Conservation (phyloP, 768 basidiomycete species). For the Mycena indigotica region DNA sequence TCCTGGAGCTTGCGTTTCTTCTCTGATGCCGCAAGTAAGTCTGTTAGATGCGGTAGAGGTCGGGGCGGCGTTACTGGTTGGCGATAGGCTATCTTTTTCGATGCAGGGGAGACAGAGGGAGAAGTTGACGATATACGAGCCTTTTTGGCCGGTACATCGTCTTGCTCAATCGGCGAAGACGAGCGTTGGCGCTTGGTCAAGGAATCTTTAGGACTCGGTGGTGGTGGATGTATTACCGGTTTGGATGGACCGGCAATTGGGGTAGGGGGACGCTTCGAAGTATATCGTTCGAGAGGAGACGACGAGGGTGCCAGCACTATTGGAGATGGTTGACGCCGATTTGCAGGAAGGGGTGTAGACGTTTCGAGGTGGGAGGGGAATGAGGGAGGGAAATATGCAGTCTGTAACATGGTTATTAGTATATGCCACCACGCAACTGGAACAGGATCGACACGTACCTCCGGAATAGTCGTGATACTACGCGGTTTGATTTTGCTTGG, state of each 20-base stretch:
- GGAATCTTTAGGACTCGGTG: slow-evolving; percentile 26
- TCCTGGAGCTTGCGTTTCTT: slow-evolving; percentile 11
- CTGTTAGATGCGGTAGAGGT: slow-evolving; percentile 13
- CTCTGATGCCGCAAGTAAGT: slow-evolving; percentile 20
- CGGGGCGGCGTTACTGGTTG: slow-evolving; percentile 14
- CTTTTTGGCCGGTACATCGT: slow-evolving; percentile 7
- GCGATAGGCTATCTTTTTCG: neutral
- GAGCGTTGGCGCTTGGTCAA: slow-evolving; percentile 16
- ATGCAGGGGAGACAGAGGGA: slow-evolving; percentile 1
- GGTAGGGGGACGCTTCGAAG: slow-evolving; percentile 7
- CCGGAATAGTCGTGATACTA: slow-evolving; percentile 27
- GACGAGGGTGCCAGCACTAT: slow-evolving; percentile 36
- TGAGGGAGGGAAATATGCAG: slow-evolving; percentile 54
- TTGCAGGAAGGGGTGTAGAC: slow-evolving; percentile 47
- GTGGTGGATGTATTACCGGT: slow-evolving; percentile 14
- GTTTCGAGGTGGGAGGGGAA: slow-evolving; percentile 55
- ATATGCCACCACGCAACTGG: neutral
- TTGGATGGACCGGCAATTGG: slow-evolving; percentile 14
- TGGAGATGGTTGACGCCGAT: slow-evolving; percentile 45
- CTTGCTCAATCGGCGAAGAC: slow-evolving; percentile 8
- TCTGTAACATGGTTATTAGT: slow-evolving; percentile 27
- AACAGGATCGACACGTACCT: slow-evolving; percentile 26
- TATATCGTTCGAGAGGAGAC: slow-evolving; percentile 25
- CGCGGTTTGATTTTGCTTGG: slow-evolving; percentile 5
- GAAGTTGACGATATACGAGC: slow-evolving; percentile 1